Conservation (phyloP, 2,329 filamentous ascomycete genomes). For the Amphichorda felina region DNA sequence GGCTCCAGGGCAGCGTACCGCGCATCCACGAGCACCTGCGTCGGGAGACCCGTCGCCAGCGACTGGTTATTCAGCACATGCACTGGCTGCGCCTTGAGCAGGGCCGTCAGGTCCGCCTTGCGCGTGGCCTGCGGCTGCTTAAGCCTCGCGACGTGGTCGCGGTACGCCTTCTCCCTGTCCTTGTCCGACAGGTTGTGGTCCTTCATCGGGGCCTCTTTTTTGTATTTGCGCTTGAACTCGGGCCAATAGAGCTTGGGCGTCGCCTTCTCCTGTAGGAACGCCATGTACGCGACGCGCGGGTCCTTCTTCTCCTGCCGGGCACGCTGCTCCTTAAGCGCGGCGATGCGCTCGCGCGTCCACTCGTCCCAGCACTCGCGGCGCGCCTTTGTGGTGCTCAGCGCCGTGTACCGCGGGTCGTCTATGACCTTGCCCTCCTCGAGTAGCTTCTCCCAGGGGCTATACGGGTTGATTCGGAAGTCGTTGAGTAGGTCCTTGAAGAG, state of each 20-base stretch:
- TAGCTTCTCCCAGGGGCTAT: conserved; percentile 82
- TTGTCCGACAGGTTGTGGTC: conserved; percentile 60
- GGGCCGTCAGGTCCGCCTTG: conserved; percentile 55
- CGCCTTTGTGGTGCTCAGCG: conserved; percentile 67
- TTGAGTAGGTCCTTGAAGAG: conserved; percentile 80
- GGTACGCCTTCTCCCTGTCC: conserved; percentile 69
- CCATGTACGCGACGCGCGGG: conserved; percentile 70
- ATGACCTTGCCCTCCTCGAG: conserved; percentile 73
- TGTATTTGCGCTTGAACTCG: conserved; percentile 87
- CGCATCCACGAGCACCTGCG: conserved; percentile 51
- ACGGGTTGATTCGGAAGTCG: conserved; percentile 74
- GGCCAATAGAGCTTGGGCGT: conserved; percentile 94
- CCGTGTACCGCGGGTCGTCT: conserved; percentile 78
- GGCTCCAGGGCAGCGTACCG: conserved; percentile 57
- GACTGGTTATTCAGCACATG: conserved; percentile 49
- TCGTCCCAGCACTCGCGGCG: conserved; percentile 73
- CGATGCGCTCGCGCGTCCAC: conserved; percentile 72
- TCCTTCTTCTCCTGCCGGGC: conserved; percentile 71
- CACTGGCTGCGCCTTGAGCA: conserved; percentile 51
- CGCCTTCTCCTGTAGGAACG: conserved; percentile 69
- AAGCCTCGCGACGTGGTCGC: conserved; percentile 58
- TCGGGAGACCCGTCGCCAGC: conserved; percentile 43
- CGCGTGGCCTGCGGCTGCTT: conserved; percentile 53
- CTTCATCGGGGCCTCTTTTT: conserved; percentile 70
- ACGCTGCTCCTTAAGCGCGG: conserved; percentile 57